Conservation (phyloP, 2,329 filamentous ascomycete genomes). For the Fusarium fracticaudum region DNA sequence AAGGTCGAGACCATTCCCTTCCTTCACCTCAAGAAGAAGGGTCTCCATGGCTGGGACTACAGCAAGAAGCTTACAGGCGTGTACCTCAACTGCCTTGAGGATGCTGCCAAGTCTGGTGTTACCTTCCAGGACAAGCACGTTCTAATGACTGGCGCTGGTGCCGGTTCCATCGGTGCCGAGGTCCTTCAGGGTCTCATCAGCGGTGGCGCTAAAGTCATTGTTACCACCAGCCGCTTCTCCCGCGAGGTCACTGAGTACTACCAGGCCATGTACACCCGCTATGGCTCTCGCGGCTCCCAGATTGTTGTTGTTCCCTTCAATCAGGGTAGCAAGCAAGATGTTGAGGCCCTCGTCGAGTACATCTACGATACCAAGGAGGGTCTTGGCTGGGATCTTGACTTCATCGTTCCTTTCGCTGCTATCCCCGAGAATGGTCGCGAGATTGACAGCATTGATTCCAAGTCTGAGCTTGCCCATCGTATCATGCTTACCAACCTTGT, state of each 20-base stretch:
- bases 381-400: conserved; percentile 97
- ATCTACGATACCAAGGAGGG: conserved; percentile 97
- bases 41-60: conserved; percentile 96
- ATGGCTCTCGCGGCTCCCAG: conserved; percentile 92
- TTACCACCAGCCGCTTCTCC: conserved; percentile 96
- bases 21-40: conserved; percentile 94
- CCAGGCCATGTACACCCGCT: conserved; percentile 97
- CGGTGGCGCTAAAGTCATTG: conserved; percentile 94
- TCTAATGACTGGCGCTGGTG: conserved; percentile 97
- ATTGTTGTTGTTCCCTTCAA: conserved; percentile 99
- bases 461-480: conserved; percentile 95
- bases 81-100: conserved; percentile 91
- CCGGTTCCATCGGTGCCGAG: conserved; percentile 96
- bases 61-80: conserved; percentile 97
- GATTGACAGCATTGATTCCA: conserved; percentile 96
- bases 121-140: conserved; percentile 95
- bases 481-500: conserved; percentile 99
- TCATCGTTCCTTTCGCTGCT: conserved; percentile 93
- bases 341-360: conserved; percentile 92
- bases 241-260: conserved; percentile 99
- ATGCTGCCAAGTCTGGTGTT: conserved; percentile 86
- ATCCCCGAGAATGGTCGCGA: conserved; percentile 98
- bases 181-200: conserved; percentile 96
- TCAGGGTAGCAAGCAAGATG: conserved; percentile 97
- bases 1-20: conserved; percentile 98